Conservation (phyloP, 2,329 filamentous ascomycete species). For the Stagonosporopsis vannaccii region DNA sequence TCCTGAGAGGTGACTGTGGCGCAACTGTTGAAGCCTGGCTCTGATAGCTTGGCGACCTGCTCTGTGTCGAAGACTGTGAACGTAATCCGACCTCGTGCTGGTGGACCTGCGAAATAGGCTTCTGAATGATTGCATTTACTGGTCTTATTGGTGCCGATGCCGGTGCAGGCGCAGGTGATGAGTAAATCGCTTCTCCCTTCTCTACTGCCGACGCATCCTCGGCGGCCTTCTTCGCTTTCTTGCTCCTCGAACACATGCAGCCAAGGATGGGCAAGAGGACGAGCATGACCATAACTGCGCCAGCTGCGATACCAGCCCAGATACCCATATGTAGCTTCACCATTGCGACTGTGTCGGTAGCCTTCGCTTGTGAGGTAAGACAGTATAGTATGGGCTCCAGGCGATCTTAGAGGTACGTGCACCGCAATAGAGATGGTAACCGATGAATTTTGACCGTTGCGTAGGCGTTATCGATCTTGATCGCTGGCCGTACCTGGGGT, state of each 20-base stretch:
- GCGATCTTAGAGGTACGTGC: not conserved
- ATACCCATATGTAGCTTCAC: conserved; percentile 13
- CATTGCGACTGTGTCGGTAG: not conserved
- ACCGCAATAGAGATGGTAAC: not conserved
- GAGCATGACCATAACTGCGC: conserved; percentile 14
- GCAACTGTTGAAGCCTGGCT: conserved; percentile 10
- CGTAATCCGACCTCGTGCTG: conserved; percentile 1
- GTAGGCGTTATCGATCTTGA: conserved; percentile 1
- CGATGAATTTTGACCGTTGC: not conserved
- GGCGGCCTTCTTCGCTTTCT: conserved; percentile 6
- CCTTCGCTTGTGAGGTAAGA: not conserved
- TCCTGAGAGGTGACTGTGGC: conserved; percentile 1
- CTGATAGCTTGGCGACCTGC: conserved; percentile 14
- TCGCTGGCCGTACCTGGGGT: not conserved
- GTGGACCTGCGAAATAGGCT: not conserved
- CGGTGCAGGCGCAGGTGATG: not conserved
- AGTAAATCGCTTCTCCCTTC: conserved; percentile 10
- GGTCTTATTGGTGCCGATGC: conserved; percentile 10
- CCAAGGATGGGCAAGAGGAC: conserved; percentile 10
- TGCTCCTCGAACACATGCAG: conserved; percentile 12
- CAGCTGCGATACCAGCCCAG: conserved; percentile 16
- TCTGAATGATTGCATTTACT: conserved; percentile 9
- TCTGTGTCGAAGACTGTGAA: conserved; percentile 6
- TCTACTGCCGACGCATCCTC: conserved; percentile 10
- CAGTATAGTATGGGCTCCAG: not conserved